Evolutionary conservation across 2,329 filamentous ascomycete genomes (phyloP), one percentile per base, ranked within the genome.

Genomic region (Ceratocystis smalleyi): DNA sequence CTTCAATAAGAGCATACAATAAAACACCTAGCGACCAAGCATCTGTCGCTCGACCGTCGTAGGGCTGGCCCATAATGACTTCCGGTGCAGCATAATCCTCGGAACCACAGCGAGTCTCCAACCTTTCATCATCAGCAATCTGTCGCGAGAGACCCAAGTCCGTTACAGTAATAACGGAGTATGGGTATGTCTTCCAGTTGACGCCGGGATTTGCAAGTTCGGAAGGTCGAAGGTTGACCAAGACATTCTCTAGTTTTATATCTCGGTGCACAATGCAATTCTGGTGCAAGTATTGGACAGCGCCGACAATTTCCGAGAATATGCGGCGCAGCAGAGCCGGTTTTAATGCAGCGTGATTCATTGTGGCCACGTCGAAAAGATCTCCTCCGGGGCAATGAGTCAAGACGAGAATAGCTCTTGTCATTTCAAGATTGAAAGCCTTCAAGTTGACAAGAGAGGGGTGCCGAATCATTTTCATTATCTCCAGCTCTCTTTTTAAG

Each of bases 21-120:
- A 97, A 77, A 1, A 99, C 94, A 62, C 94, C 94, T 0, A 97
- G 79, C 0, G 92, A 95, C 94, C 94, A 99, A 8, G 90, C 91
- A 72, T 99, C 94, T 0, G 88, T 96, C 1, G 87, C 83, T 45
- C 90, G 88, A 40, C 94, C 94, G 72, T 97, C 91, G 72, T 99
- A 99, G 6, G 89, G 84, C 71, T 96, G 89, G 27, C 92, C 92
- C 79, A 99, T 89, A 63, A 99, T 86, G 57, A 99, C 91, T 73
- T 99, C 94, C 0, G 94, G 94, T 0, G 94, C 92, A 1, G 92
- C 92, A 72, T 99, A 99, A 75, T 99, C 94, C 75, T 97, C 94
- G 49, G 89, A 95, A 40, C 94, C 94, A 73, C 94, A 99, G 8
- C 94, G 84, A 1, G 92, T 97, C 67, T 89, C 89, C n/a, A 99